Conservation (phyloP, 805 yeast species). For the Ogataea ganodermae region DNA sequence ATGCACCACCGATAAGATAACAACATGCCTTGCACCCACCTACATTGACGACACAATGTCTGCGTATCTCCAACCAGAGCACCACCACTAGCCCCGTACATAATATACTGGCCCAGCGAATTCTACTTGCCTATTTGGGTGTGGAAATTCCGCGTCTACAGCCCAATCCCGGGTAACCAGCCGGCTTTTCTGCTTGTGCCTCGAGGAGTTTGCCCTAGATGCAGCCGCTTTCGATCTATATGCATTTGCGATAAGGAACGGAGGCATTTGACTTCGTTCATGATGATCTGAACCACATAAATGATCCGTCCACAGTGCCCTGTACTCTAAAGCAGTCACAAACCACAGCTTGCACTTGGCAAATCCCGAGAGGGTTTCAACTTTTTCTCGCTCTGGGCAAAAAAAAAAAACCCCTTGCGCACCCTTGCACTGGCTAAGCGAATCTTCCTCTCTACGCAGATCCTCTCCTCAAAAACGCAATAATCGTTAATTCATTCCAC, state of each 20-base stretch:
- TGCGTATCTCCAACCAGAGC: background rate
- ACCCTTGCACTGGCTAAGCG: too few relatives aligned
- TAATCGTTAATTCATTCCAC: too few relatives aligned
- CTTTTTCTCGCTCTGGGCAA: too few relatives aligned
- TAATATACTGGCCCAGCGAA: background rate
- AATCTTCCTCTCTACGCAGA: too few relatives aligned
- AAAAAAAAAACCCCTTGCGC: too few relatives aligned
- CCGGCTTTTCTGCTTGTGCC: background rate
- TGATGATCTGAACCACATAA: background rate
- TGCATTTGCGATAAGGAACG: background rate
- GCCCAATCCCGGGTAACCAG: background rate
- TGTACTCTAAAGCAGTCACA: background rate
- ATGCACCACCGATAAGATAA: slow-evolving; percentile 4
- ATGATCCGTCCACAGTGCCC: background rate
- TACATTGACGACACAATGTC: slow-evolving; percentile 3
- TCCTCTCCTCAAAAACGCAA: too few relatives aligned
- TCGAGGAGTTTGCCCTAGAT: background rate
- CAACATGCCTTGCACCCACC: background rate
- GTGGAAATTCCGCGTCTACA: background rate
- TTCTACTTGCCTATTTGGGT: background rate
- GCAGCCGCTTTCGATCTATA: background rate
- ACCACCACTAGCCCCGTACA: slow-evolving; percentile 1
- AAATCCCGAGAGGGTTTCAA: too few relatives aligned
- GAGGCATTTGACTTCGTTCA: too few relatives aligned
- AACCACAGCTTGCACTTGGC: too few relatives aligned